Conservation (phyloP, 768 basidiomycete genomes). For the Rhodotorula sphaerocarpa region DNA sequence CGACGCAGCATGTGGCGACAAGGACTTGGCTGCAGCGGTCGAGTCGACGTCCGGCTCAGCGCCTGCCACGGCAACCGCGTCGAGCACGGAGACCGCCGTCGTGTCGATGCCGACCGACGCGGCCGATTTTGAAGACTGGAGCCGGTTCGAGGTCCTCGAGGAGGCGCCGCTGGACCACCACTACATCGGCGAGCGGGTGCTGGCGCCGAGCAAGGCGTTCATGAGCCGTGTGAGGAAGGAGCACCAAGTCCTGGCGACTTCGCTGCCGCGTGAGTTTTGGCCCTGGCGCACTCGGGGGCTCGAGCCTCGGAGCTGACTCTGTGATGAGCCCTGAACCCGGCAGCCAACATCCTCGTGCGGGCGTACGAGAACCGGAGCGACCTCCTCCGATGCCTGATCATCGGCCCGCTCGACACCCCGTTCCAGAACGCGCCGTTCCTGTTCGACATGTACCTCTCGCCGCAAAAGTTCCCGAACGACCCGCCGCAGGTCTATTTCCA, state of each 20-base stretch:
- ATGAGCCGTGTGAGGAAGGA: constrained; percentile 69
- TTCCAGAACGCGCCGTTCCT: constrained; percentile 90
- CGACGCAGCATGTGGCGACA: neutral
- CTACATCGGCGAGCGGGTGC: constrained; percentile 56
- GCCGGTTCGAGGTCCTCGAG: constrained; percentile 65
- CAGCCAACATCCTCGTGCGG: constrained; percentile 75
- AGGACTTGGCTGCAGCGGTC: no score
- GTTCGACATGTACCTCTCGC: constrained; percentile 82
- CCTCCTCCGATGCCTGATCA: constrained; percentile 75
- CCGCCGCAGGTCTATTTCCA: constrained; percentile 83
- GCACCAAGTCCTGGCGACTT: constrained; percentile 66
- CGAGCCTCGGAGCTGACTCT: no score
- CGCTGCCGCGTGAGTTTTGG: constrained; percentile 62
- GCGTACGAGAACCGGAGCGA: constrained; percentile 84
- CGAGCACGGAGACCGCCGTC: neutral
- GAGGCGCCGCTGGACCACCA: constrained; percentile 65
- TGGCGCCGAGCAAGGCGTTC: constrained; percentile 63
- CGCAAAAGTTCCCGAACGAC: constrained; percentile 48
- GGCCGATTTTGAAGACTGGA: constrained; percentile 55
- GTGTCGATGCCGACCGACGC: constrained; percentile 33
- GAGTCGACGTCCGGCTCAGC: constrained; percentile 6
- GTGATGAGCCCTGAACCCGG: constrained; percentile 40
- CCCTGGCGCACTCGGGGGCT: no score
- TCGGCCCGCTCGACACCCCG: constrained; percentile 90
- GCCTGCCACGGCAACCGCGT: neutral